Evolutionary conservation across 2,329 filamentous ascomycete species (phyloP).

Genomic region (Aureobasidium sp.): DNA sequence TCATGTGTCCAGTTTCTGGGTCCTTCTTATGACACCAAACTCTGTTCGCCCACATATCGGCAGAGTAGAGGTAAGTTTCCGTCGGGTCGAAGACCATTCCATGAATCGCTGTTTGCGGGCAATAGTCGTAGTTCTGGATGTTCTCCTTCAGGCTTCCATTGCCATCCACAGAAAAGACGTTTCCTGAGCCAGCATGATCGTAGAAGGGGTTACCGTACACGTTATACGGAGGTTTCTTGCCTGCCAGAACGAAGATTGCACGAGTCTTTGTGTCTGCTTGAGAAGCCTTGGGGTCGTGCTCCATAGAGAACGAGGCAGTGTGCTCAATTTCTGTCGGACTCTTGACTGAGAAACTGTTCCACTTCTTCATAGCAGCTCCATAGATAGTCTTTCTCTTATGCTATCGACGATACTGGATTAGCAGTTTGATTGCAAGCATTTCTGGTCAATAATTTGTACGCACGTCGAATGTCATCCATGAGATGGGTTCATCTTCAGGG

Average conservation of each 20-base stretch:
- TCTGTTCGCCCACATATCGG: slow-evolving; percentile 70
- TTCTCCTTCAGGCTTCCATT: slow-evolving; percentile 55
- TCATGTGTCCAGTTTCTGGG: slow-evolving; percentile 52
- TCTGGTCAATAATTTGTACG: slow-evolving; percentile 28
- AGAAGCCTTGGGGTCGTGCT: slow-evolving; percentile 63
- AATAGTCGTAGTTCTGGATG: slow-evolving; percentile 67
- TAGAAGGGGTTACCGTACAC: slow-evolving; percentile 92
- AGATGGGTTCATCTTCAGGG: slow-evolving; percentile 77
- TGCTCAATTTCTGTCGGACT: slow-evolving; percentile 71
- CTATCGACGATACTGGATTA: slow-evolving; percentile 36
- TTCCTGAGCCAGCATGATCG: slow-evolving; percentile 72
- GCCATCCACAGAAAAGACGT: slow-evolving; percentile 60
- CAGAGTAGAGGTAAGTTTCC: slow-evolving; percentile 71
- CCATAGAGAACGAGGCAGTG: slow-evolving; percentile 66
- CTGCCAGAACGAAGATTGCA: slow-evolving; percentile 81
- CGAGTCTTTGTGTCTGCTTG: slow-evolving; percentile 70
- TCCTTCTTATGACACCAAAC: slow-evolving; percentile 79
- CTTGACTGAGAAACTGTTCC: slow-evolving; percentile 73
- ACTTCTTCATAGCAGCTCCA: slow-evolving; percentile 88
- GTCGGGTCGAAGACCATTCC: slow-evolving; percentile 74
- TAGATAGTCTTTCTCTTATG: slow-evolving; percentile 80
- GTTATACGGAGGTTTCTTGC: slow-evolving; percentile 66
- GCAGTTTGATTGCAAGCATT: not conserved
- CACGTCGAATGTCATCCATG: slow-evolving; percentile 89
- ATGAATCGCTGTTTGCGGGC: slow-evolving; percentile 64